These are phyloP conservation scores for Alternaria gansuensis DNA, from an alignment of 2,329 filamentous ascomycete species.

Conservation along the genomic window DNA sequence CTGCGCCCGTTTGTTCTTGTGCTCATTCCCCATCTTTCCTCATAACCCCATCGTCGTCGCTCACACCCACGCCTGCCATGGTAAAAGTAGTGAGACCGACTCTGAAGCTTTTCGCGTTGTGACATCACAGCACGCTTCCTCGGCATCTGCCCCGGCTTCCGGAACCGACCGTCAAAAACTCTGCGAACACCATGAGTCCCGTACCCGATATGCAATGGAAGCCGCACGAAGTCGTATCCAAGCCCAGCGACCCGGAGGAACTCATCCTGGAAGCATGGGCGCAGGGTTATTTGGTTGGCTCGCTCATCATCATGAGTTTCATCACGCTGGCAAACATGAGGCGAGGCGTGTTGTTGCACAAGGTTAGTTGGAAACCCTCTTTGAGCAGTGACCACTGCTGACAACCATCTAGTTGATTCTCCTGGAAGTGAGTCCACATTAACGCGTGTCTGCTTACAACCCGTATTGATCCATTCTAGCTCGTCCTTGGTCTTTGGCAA, in stretches of 20 bases:
- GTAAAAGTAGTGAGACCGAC: conserved; percentile 26
- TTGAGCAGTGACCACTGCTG: conserved; percentile 18
- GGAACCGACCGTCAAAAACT: conserved; percentile 25
- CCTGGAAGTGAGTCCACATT: conserved; percentile 43
- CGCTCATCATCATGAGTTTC: conserved; percentile 59
- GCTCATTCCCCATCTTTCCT: conserved; percentile 9
- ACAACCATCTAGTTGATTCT: conserved; percentile 54
- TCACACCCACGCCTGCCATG: conserved; percentile 30
- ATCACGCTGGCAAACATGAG: conserved; percentile 62
- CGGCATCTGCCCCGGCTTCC: conserved; percentile 26
- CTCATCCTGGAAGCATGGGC: conserved; percentile 54
- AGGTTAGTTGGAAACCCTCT: conserved; percentile 40
- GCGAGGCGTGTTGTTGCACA: conserved; percentile 58
- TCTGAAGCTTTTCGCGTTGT: conserved; percentile 27
- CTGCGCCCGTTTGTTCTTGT: conserved; percentile 17
- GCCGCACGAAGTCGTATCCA: conserved; percentile 35
- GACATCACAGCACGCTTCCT: conserved; percentile 36
- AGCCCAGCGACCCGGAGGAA: conserved; percentile 44
- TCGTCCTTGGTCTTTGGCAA: conserved; percentile 65
- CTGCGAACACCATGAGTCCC: conserved; percentile 34
- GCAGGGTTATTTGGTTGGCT: conserved; percentile 54
- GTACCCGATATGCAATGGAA: conserved; percentile 22
- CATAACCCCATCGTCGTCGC: conserved; percentile 11
- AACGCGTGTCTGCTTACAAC: neutral
- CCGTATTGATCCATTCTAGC: conserved; percentile 46